Evolutionary conservation across 176 grass and related monocot genomes (phyloP), one percentile per base, ranked within the genome.

Genomic region (Eleusine coracana): DNA sequence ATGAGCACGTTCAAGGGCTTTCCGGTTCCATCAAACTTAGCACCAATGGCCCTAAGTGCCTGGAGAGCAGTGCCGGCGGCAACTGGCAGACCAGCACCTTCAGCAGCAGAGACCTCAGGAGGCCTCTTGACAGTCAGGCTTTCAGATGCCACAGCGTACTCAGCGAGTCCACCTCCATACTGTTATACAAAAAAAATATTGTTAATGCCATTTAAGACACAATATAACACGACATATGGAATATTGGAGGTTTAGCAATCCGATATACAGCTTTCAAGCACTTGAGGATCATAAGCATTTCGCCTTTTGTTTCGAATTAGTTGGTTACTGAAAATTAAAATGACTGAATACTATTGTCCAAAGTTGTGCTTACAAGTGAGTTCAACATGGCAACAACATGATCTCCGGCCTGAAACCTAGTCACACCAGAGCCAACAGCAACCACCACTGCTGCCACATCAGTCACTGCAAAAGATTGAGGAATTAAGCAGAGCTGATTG

Each of bases 401-500:
- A 70, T 95, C 93, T 10, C 90, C 87, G n/a, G 52, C 45, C 18
- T 77, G 50, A 60, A 95, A 77, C 66, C 48, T 68, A 10, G 76
- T 50, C 5, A 88, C 79, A 28, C 87, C 82, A 10, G 90, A 60
- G 66, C 87, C 85, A 63, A 90, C 70, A 42, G 16, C 74, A 40
- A 86, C 87, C 38, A 95, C 75, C 15, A 81, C 76, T 88, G 89
- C 92, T 5, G 89, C 87, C 23, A 92, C 83, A 70, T 95, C 87
- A 71, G 75, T 76, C 27, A 66, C 89, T 90, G 74, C 73, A 78
- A 10, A 18, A 59, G 25, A 56, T 58, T 42, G 18, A 39, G 18
- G 27, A 40, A n/a, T n/a, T 64, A 51, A 86, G 15, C 44, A 74
- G 3, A 68, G 23, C 31, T 45, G 17, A 37, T 31, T 36, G 45